Base-by-base conservation (phyloP, 192 early-diverging fungal genomes). In the Coemansia sp. region DNA sequence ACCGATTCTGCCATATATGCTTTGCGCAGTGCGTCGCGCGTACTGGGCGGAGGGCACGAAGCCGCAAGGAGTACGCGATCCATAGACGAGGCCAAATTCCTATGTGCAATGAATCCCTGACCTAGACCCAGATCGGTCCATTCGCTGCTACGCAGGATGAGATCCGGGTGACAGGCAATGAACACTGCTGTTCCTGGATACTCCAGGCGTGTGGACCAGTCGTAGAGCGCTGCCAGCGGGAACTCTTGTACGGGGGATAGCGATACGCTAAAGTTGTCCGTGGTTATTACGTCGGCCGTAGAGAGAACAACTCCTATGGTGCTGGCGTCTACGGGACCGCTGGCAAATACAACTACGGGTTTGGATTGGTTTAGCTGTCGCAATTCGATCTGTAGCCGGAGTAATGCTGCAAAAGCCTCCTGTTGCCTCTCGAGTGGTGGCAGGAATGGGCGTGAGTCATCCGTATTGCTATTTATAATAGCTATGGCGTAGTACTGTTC, bases 21-120 rank as follows among this genome's bases (percentile, higher is more conserved):
- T 43, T 82, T 77, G 66, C 80, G 68, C 52, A 82, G 36, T 0
- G 80, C 80, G 18, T 71, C 66, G 27, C 80, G 71, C 3, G 80
- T 82, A 15, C 72, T 70, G 11, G 80, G 80, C 12, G 80, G 80
- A 16, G 80, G 80, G 60, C 80, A 82, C 18, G 80, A 82, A 0
- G 80, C 80, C 0, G 80, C 80, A 5, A 82, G 36, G n/a, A 82
- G 55, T 34, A 82, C 77, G 20, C 69, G 66, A 36, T 74, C 70
- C 38, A 52, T 69, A 24, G 72, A 46, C 0, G 46, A 22, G 1
- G 63, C 73, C n/a, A 74, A 55, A 10, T 67, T 68, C 62, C 80
- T 69, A 16, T 77, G 80, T 29, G 55, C 68, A 34, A 82, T 47
- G 44, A 77, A 74, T 16, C 75, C 80, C 1, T 27, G 61, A 33